These are phyloP conservation scores for Pecoramyces ruminantium DNA, from an alignment of 192 early-diverging fungal species.

Conservation along the genomic window DNA sequence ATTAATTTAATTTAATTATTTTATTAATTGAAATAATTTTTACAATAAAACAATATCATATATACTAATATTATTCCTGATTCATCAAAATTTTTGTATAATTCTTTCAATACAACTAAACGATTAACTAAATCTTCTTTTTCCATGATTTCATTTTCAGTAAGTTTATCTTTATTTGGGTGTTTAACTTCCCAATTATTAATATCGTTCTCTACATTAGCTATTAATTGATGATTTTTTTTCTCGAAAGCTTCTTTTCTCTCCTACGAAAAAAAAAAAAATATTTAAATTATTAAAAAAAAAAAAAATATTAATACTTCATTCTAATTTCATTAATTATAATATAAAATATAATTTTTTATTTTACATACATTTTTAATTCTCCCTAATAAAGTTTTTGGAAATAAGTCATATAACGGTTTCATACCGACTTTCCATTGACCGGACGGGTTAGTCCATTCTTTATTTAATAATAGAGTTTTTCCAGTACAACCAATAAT, in stretches of 20 bases:
- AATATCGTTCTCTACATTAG: not conserved
- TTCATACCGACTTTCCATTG: constrained; percentile 58
- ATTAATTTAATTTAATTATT: too few relatives aligned
- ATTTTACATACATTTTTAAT: constrained; percentile 24
- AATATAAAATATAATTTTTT: too few relatives aligned
- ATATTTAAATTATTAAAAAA: too few relatives aligned
- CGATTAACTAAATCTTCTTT: constrained; percentile 44
- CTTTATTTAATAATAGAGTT: constrained; percentile 40
- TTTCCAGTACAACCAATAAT: constrained; percentile 60
- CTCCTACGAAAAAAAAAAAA: too few relatives aligned
- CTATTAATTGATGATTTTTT: not conserved
- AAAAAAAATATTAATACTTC: too few relatives aligned
- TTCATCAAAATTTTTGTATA: constrained; percentile 47
- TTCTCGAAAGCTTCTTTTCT: not conserved
- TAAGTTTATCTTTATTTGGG: constrained; percentile 19
- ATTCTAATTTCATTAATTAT: too few relatives aligned
- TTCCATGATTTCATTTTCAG: constrained; percentile 19
- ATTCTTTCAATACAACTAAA: constrained; percentile 40
- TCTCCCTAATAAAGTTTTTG: constrained; percentile 23
- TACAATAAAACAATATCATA: too few relatives aligned
- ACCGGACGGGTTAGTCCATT: constrained; percentile 64
- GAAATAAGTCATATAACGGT: constrained; percentile 57
- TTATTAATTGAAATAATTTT: too few relatives aligned
- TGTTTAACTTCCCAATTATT: not conserved
- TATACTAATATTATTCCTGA: constrained; percentile 25